Base-by-base conservation (phyloP, 768 basidiomycete species). In the Tubosaeta sp. region DNA sequence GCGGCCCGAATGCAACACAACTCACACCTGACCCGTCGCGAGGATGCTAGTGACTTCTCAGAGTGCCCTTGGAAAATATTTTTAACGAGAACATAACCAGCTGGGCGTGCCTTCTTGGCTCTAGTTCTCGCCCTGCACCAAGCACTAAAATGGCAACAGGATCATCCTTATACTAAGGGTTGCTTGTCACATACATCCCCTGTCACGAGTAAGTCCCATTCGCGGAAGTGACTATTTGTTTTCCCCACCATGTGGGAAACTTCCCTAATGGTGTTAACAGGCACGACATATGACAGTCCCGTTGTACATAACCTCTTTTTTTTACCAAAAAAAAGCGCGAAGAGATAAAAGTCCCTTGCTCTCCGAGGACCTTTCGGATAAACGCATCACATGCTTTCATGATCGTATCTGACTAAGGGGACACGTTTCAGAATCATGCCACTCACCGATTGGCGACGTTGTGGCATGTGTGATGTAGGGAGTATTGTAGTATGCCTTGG, bases 231-330 rank as follows among this genome's bases (percentile, higher is more conserved):
- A 38, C 35, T 39, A 53, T 48, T 50, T 58, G 46, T 35, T 55
- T 58, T 53, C 52, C 37, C 55, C 53, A 56, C 59, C 44, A 34
- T 39, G 43, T 53, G 55, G 52, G 54, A 57, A 55, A 59, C 55
- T 25, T 62, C 61, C 61, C 54, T 50, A 48, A 56, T 54, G 56
- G 54, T 51, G 51, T 60, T 65, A 62, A 57, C 55, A 44, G 29
- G 29, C 57, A 47, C 39, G 37, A 52, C 44, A n/a, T 54, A 45
- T 44, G 50, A 45, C 55, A 53, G 53, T 51, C 59, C 41, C 52
- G 35, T 52, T 19, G 42, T 29, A 35, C 50, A 38, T 32, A 25
- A 51, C 50, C 19, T 11, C 45, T 46, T 39, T 46, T 55, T 22
- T 45, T 38, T 10, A 12, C 13, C 37, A 39, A 39, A 10, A 22